These are phyloP conservation scores for Leucocoprinus leucothites DNA, from an alignment of 768 basidiomycete species.

Conservation along the genomic window DNA sequence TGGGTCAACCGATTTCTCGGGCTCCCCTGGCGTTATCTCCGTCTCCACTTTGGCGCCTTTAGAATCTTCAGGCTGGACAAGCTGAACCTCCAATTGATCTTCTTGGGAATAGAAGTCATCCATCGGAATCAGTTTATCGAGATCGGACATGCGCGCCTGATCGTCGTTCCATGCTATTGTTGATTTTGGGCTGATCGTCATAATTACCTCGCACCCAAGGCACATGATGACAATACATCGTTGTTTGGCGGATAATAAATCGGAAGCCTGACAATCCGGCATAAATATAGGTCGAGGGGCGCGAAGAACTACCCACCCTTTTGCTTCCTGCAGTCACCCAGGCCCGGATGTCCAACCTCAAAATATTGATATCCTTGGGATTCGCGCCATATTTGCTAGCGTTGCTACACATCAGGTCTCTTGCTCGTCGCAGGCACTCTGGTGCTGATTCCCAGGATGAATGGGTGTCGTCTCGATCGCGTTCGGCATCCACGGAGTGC, in stretches of 20 bases:
- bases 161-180: background rate
- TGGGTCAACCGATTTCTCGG: background rate
- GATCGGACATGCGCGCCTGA: conserved; percentile 9
- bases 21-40: background rate
- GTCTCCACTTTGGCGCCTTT: background rate
- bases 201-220: conserved; percentile 34
- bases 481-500: conserved; percentile 13
- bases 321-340: conserved; percentile 40
- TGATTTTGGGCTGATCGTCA: conserved; percentile 26
- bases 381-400: conserved; percentile 33
- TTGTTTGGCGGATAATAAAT: conserved; percentile 24
- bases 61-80: background rate
- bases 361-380: conserved; percentile 25
- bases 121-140: conserved; percentile 14
- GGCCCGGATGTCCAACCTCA: conserved; percentile 32
- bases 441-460: conserved; percentile 19
- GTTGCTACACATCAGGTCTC: conserved; percentile 27
- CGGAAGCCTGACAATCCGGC: conserved; percentile 17
- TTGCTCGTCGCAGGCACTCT: conserved; percentile 21
- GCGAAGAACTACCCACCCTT: conserved; percentile 25
- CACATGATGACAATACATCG: conserved; percentile 28
- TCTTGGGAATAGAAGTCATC: conserved; percentile 8
- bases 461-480: conserved; percentile 4
- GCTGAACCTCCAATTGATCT: background rate
- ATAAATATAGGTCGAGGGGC: background rate